Evolutionary conservation across 208 protist species (phyloP).

Genomic region (Herpetomonas tarakana): DNA sequence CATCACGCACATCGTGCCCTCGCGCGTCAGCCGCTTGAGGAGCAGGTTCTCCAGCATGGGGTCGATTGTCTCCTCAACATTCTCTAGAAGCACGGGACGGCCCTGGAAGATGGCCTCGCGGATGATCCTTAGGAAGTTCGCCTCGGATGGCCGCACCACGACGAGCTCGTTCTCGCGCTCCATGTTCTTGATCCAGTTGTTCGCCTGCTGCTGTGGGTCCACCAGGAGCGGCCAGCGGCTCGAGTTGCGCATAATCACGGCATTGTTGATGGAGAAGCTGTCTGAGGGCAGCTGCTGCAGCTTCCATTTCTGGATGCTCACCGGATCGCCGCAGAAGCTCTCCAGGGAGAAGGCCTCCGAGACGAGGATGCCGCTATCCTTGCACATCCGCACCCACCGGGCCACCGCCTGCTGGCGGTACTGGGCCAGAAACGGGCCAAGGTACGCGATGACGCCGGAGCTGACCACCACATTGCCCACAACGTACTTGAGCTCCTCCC

Average conservation of each 20-base stretch:
- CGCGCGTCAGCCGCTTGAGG: constrained; percentile 91
- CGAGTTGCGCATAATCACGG: constrained; percentile 91
- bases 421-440: constrained; percentile 94
- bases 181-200: constrained; percentile 93
- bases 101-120: constrained; percentile 94
- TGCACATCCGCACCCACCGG: constrained; percentile 78
- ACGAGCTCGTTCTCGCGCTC: constrained; percentile 87
- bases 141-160: constrained; percentile 76
- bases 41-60: constrained; percentile 97
- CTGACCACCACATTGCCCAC: constrained; percentile 95
- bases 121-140: constrained; percentile 81
- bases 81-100: constrained; percentile 95
- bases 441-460: constrained; percentile 94
- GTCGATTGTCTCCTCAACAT: constrained; percentile 95
- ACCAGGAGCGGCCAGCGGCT: constrained; percentile 92
- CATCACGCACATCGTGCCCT: constrained; percentile 88
- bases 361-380: constrained; percentile 65
- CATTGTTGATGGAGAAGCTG: constrained; percentile 93
- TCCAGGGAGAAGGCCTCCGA: constrained; percentile 84
- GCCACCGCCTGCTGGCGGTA: constrained; percentile 82
- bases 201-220: constrained; percentile 95
- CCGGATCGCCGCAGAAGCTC: constrained; percentile 85
- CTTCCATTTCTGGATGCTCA: constrained; percentile 93
- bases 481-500: constrained; percentile 81
- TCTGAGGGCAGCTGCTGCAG: constrained; percentile 92